These are phyloP conservation scores for Tulasnella sp. DNA, from an alignment of 768 basidiomycete species.

Conservation along the genomic window DNA sequence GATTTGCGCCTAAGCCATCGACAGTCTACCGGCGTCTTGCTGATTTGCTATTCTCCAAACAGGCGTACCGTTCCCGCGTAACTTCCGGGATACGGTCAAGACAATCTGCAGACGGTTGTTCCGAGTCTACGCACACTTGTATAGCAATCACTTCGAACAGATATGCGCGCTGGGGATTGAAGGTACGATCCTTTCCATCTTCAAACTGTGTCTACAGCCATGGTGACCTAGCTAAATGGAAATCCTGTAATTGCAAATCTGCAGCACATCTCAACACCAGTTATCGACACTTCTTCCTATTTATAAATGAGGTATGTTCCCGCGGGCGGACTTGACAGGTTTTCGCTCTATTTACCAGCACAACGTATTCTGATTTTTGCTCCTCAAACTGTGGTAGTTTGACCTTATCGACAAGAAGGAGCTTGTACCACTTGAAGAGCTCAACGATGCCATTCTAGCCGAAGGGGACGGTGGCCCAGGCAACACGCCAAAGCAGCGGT, in stretches of 20 bases:
- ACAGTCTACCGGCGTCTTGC: not conserved
- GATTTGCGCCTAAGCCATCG: not conserved
- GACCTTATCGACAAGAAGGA: constrained; percentile 95
- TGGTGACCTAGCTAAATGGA: no score
- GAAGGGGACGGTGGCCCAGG: constrained; percentile 32
- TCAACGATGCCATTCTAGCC: constrained; percentile 80
- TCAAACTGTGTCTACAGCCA: no score
- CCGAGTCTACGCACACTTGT: constrained; percentile 95
- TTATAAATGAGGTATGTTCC: constrained; percentile 75
- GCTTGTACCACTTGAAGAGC: constrained; percentile 84
- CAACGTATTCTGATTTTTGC: not conserved
- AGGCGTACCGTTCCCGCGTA: constrained; percentile 87
- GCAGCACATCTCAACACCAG: constrained; percentile 99
- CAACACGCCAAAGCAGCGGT: not conserved
- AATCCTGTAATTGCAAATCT: not conserved
- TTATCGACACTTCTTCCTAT: constrained; percentile 95
- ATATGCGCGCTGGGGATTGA: constrained; percentile 97
- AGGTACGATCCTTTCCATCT: constrained; percentile 55
- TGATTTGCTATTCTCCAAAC: constrained; percentile 10
- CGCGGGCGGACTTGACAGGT: not conserved
- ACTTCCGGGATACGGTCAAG: constrained; percentile 82
- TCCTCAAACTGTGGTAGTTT: constrained; percentile 42
- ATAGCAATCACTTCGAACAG: constrained; percentile 98
- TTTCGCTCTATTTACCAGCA: no score
- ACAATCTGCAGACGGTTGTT: constrained; percentile 88